A percentile compares a stretch with the other conserved stretches of the same genome.
These are phyloP conservation scores for Hippophae gyantsensis DNA, from an alignment of 306 rosid genomes.

Conservation along the genomic window DNA sequence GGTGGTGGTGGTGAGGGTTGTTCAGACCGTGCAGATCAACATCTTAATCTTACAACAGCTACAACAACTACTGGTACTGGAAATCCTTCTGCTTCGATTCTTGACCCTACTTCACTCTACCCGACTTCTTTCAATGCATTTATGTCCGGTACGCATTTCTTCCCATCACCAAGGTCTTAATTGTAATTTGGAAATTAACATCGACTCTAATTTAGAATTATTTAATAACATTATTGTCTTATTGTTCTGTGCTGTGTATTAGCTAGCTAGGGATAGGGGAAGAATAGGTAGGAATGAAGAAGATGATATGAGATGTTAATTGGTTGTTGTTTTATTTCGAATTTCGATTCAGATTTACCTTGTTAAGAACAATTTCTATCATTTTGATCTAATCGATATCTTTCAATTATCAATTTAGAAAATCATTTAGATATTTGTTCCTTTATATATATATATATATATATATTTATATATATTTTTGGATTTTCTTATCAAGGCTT, in stretches of 20 bases:
- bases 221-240: conserved; percentile 16
- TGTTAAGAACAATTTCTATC: not conserved
- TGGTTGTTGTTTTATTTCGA: conserved; percentile 27
- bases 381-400: conserved; percentile 26
- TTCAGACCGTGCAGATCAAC: conserved; percentile 15
- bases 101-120: conserved; percentile 67
- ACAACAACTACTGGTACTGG: conserved; percentile 5
- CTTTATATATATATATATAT: too few relatives aligned
- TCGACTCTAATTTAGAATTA: conserved; percentile 7
- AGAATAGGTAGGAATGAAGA: conserved; percentile 3
- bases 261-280: conserved; percentile 15
- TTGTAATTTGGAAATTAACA: conserved; percentile 3
- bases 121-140: conserved; percentile 79
- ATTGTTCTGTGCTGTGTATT: conserved; percentile 8
- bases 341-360: conserved; percentile 40
- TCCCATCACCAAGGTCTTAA: conserved; percentile 77
- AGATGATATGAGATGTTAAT: conserved; percentile 19
- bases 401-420: conserved; percentile 6
- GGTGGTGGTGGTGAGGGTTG: conserved; percentile 24
- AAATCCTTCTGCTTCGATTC: conserved; percentile 26
- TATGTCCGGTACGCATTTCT: conserved; percentile 95
- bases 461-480: conserved; percentile 14
- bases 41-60: conserved; percentile 35
- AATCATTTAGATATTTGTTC: conserved; percentile 10
- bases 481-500: conserved; percentile 35